Evolutionary conservation across 2,329 filamentous ascomycete genomes (phyloP).

Genomic region (Alternaria sp.): DNA sequence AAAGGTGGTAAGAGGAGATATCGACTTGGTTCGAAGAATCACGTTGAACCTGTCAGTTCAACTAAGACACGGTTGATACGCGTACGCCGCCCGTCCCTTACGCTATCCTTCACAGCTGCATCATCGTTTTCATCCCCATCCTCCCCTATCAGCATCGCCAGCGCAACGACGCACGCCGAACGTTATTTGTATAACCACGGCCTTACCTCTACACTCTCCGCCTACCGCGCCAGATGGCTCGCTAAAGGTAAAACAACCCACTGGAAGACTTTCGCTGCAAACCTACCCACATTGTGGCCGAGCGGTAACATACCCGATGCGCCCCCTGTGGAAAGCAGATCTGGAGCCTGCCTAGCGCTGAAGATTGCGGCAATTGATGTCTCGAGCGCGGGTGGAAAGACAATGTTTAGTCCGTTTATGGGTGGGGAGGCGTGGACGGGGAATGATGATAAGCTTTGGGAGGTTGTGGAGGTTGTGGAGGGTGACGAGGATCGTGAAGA

Average conservation of each 20-base stretch:
- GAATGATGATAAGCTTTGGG: not conserved
- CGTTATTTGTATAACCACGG: not conserved
- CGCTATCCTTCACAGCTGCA: not conserved
- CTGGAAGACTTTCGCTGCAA: not conserved
- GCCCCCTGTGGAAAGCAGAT: not conserved
- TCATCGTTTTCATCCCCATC: too few species aligned
- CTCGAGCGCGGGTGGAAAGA: not conserved
- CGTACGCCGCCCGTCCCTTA: rapidly evolving
- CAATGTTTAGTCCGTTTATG: not conserved
- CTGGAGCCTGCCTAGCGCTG: not conserved
- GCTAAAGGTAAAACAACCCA: not conserved
- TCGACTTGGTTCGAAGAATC: not conserved
- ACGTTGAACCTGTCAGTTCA: not conserved
- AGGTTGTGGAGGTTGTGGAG: not conserved
- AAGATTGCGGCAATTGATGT: not conserved
- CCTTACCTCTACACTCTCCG: not conserved
- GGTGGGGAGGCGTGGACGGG: not conserved
- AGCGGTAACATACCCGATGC: not conserved
- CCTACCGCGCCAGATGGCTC: not conserved
- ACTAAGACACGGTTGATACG: not conserved
- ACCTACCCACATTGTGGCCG: not conserved
- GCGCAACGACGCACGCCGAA: not conserved
- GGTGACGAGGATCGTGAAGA: not conserved
- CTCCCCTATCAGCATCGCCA: not conserved
- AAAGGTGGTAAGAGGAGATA: not conserved